Evolutionary conservation across 768 basidiomycete genomes (phyloP).

Genomic region (Boletus pseudopeckii): DNA sequence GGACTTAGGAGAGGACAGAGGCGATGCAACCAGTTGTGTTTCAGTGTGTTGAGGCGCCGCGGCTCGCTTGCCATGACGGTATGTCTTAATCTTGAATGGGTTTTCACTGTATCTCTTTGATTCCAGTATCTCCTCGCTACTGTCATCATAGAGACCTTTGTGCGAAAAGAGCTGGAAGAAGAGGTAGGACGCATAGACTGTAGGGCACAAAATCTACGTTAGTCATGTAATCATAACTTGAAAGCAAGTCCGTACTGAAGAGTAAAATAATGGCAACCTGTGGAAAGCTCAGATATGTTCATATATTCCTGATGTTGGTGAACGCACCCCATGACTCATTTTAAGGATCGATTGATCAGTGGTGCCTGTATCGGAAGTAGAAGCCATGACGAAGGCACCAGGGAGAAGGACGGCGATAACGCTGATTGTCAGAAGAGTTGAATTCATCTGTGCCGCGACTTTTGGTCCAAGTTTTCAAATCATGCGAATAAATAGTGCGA

Average conservation of each 20-base stretch:
- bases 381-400: constrained; percentile 68
- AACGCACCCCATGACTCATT: constrained; percentile 74
- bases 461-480: background rate
- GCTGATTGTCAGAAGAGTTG: constrained; percentile 69
- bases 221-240: background rate
- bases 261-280: constrained; percentile 76
- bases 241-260: constrained; percentile 50
- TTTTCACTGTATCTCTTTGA: constrained; percentile 43
- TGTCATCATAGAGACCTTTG: constrained; percentile 60
- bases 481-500: background rate
- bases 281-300: constrained; percentile 1
- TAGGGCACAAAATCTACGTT: background rate
- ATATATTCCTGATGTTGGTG: background rate
- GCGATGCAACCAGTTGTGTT: constrained; percentile 1
- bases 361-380: constrained; percentile 27
- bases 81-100: constrained; percentile 28
- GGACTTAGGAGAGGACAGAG: constrained; percentile 8
- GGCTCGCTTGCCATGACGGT: constrained; percentile 14
- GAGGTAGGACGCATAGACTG: constrained; percentile 73
- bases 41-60: constrained; percentile 2
- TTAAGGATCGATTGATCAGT: constrained; percentile 51
- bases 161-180: constrained; percentile 82
- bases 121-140: constrained; percentile 35
- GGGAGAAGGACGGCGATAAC: constrained; percentile 79
- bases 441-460: constrained; percentile 74